Percentiles rank a stretch among this genome's conserved stretches.
Evolutionary conservation across 371 early-diverging fungal genomes (phyloP).

Genomic region (Apophysomyces trapeziformis): DNA sequence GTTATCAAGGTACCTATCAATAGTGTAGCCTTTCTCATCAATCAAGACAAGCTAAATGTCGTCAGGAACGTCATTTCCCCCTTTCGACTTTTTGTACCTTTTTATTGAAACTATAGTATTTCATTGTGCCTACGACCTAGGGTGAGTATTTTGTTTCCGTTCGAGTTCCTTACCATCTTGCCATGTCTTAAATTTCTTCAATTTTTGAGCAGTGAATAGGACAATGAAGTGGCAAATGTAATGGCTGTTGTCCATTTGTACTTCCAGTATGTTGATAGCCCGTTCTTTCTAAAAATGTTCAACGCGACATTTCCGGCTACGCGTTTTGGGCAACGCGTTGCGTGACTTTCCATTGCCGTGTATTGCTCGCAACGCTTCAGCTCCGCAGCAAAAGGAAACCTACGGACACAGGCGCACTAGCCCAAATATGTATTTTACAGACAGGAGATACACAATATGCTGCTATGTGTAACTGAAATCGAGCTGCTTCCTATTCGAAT

Average conservation of each 20-base stretch:
- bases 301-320: constrained; percentile 1
- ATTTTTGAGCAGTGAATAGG: constrained; percentile 63
- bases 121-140: constrained; percentile 38
- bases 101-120: constrained; percentile 45
- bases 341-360: background rate
- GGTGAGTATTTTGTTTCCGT: background rate
- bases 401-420: too few species aligned
- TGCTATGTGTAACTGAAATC: too few species aligned
- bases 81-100: constrained; percentile 31
- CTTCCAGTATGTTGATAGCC: background rate
- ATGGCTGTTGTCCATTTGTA: constrained; percentile 28
- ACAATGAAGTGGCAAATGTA: constrained; percentile 31
- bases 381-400: too few species aligned
- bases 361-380: too few species aligned
- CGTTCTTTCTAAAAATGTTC: background rate
- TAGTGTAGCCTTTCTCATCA: constrained; percentile 54
- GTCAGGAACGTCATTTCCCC: background rate
- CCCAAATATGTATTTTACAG: too few species aligned
- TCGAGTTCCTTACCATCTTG: constrained; percentile 54
- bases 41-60: constrained; percentile 39
- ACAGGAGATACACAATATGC: too few species aligned
- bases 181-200: constrained; percentile 67
- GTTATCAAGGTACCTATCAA: constrained; percentile 36
- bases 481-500: too few species aligned
- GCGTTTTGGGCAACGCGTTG: background rate